These are phyloP conservation scores for Inosperma sp. DNA, from an alignment of 768 basidiomycete species.

Conservation along the genomic window DNA sequence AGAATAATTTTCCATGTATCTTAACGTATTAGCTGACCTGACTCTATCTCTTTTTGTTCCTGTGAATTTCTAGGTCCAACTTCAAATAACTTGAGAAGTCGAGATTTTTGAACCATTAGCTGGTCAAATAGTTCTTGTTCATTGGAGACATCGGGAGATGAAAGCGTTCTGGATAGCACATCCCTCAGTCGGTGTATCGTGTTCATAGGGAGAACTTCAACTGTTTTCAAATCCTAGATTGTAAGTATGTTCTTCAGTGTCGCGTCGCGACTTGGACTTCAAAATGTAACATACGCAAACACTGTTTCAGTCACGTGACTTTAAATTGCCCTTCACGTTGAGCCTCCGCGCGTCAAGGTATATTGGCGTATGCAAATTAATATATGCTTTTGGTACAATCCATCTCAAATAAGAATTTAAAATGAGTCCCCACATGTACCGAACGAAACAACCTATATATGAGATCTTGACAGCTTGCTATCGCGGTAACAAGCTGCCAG, in stretches of 20 bases:
- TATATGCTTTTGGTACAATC: too few species aligned
- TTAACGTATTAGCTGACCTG: conserved; percentile 33
- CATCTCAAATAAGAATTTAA: too few species aligned
- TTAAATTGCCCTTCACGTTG: too few species aligned
- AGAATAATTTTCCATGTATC: conserved; percentile 2
- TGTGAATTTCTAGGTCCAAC: conserved; percentile 55
- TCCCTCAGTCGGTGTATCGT: conserved; percentile 55
- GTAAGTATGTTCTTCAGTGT: too few species aligned
- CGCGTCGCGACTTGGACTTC: not conserved
- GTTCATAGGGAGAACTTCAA: conserved; percentile 42
- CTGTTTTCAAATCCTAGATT: not conserved
- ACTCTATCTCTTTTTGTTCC: conserved; percentile 70
- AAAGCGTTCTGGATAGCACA: conserved; percentile 45
- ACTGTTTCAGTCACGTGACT: too few species aligned
- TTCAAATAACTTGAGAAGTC: conserved; percentile 60
- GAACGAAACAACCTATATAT: not conserved
- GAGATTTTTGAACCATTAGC: conserved; percentile 60
- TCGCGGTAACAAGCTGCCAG: conserved; percentile 75
- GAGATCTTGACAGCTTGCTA: conserved; percentile 29
- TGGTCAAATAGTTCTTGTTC: conserved; percentile 77
- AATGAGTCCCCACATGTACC: not conserved
- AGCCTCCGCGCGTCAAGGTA: too few species aligned
- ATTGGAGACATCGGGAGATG: conserved; percentile 39
- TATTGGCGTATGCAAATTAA: too few species aligned
- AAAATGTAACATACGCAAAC: too few species aligned